Evolutionary conservation across 805 yeast genomes (phyloP).

Genomic region (Teunomyces tritomae): DNA sequence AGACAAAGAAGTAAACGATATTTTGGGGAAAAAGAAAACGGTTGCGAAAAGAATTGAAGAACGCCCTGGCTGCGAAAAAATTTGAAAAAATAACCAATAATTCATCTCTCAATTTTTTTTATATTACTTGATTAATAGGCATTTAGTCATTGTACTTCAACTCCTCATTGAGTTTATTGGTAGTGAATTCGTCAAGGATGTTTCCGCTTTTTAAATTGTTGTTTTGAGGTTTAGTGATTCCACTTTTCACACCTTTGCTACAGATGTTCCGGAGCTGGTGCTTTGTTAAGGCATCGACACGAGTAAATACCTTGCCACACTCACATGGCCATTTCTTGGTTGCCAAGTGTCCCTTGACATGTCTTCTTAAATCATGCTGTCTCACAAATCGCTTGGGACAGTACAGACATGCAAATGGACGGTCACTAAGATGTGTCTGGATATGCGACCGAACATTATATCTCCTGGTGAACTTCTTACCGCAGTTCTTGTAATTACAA

Average conservation of each 20-base stretch:
- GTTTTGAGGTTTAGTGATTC: constrained; percentile 23
- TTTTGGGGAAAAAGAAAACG: not conserved
- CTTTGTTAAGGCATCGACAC: constrained; percentile 83
- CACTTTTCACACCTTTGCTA: constrained; percentile 56
- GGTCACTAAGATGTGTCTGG: constrained; percentile 91
- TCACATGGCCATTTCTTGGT: constrained; percentile 68
- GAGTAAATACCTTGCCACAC: constrained; percentile 91
- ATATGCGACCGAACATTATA: constrained; percentile 94
- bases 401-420: constrained; percentile 79
- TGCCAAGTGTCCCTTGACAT: constrained; percentile 79
- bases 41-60: not conserved
- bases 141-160: constrained; percentile 3
- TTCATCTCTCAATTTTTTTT: not conserved
- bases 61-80: not conserved
- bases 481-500: constrained; percentile 76
- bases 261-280: constrained; percentile 82
- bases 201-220: not conserved
- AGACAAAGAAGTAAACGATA: not conserved
- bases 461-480: constrained; percentile 79
- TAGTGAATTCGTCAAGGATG: constrained; percentile 4
- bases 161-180: constrained; percentile 4
- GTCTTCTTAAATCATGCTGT: constrained; percentile 91
- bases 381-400: constrained; percentile 90
- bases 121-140: too few relatives aligned
- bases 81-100: not conserved